Percentiles rank a stretch among this genome's conserved stretches.
phyloP scores from a whole-genome alignment of 73 alveolate species.

The Stentor roeselii region DNA sequence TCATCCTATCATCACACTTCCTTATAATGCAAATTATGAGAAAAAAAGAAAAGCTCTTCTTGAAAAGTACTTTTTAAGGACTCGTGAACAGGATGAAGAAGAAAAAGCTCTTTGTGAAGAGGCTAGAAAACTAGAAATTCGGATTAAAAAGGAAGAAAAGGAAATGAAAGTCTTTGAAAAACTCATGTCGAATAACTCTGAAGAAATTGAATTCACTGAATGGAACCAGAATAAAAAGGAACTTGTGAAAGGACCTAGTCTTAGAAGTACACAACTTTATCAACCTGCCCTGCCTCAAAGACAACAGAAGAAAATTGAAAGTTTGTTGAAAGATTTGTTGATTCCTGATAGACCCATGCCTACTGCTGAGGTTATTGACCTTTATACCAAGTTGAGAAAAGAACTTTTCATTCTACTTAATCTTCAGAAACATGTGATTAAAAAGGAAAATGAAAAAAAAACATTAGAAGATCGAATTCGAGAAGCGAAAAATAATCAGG shows the following conservation, averaged over 20 bases:
- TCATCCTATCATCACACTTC: conserved; percentile 78
- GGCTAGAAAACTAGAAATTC: conserved; percentile 68
- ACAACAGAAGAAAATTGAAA: conserved; percentile 73
- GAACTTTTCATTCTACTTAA: conserved; percentile 75
- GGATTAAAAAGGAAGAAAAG: conserved; percentile 81
- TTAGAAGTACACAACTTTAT: not conserved
- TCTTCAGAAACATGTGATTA: conserved; percentile 76
- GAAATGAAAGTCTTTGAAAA: conserved; percentile 72
- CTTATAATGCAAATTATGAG: conserved; percentile 86
- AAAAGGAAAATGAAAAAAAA: conserved; percentile 76
- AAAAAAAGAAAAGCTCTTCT: conserved; percentile 76
- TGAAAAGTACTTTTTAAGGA: conserved; percentile 76
- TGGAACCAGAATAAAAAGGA: not conserved
- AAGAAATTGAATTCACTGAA: conserved; percentile 23
- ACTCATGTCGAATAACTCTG: conserved; percentile 41
- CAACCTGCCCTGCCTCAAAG: conserved; percentile 47
- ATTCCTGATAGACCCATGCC: conserved; percentile 80
- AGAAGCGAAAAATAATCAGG: conserved; percentile 43
- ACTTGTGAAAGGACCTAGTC: not conserved
- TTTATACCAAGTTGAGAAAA: conserved; percentile 73
- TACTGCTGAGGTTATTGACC: conserved; percentile 68
- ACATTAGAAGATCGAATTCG: conserved; percentile 56
- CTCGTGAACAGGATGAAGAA: conserved; percentile 57
- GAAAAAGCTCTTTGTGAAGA: conserved; percentile 62
- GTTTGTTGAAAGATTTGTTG: conserved; percentile 65